Evolutionary conservation across 2,329 filamentous ascomycete genomes (phyloP), one percentile per base, ranked within the genome.

Genomic region (Coniochaeta sp.): DNA sequence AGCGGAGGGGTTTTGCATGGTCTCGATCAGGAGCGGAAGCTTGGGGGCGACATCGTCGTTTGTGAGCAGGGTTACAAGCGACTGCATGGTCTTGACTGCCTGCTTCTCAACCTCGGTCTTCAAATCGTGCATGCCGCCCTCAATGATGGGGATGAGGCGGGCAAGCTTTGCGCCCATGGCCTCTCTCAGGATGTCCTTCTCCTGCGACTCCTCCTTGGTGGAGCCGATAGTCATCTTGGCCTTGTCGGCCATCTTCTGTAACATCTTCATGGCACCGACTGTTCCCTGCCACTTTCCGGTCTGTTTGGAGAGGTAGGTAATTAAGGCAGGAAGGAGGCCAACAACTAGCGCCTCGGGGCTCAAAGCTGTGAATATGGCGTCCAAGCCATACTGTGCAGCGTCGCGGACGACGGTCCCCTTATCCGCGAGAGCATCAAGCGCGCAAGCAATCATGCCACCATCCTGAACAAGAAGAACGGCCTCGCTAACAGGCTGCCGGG

Each of bases 271-370:
- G 54, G 91, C 95, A 62, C 89, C 93, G 59, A 97, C 90, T 17
- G 90, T 91, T 62, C 95, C 95, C 77, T 99, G 95, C 95, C 95
- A 99, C 77, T 99, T 99, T 66, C 91, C 93, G 17, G 91, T 89
- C 70, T 85, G 86, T 77, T 91, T 96, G 71, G 81, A 80, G 33
- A 99, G 81, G 73, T 98, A 98, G 58, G 81, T 76, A 63, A 81
- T 76, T 44, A 99, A 79, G 17, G 85, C 82, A 2, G 95, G 92
- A 58, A 99, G 79, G 47, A 99, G 82, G 22, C 90, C 93, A 64
- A 86, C 84, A 58, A 96, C 89, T 69, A 96, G 84, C 57, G 90
- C 87, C 79, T 98, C 95, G 60, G 91, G 79, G 70, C 85, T 87
- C 64, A 99, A 79, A 70, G 89, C 85, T 65, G 82, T 81, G 74